phyloP scores from a whole-genome alignment of 1,284 basidiomycete species.

The Rhodotorula sp. region DNA sequence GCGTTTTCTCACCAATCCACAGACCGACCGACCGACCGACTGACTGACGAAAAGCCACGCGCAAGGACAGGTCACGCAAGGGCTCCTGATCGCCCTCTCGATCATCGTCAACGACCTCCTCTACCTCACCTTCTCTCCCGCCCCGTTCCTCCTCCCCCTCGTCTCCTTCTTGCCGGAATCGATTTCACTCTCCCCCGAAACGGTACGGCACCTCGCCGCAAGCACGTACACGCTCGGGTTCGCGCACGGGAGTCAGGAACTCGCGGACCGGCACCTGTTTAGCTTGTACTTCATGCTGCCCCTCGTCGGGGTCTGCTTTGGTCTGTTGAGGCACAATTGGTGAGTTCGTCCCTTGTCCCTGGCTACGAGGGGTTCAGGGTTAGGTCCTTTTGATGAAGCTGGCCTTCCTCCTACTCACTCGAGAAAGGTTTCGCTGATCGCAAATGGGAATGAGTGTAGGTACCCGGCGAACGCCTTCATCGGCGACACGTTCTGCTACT shows the following conservation, averaged over 20 bases:
- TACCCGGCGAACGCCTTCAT: conserved; percentile 93
- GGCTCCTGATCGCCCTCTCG: conserved; percentile 84
- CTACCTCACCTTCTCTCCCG: conserved; percentile 64
- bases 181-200: background rate
- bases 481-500: conserved; percentile 96
- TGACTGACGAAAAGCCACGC: too few species aligned
- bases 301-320: conserved; percentile 81
- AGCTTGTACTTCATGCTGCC: conserved; percentile 96
- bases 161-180: background rate
- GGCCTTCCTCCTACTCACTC: background rate
- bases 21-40: too few species aligned
- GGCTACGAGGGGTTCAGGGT: background rate
- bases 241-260: conserved; percentile 54
- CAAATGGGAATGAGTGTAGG: conserved; percentile 55
- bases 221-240: conserved; percentile 30
- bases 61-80: conserved; percentile 65
- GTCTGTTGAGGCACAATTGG: conserved; percentile 93
- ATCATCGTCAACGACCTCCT: conserved; percentile 88
- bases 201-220: background rate
- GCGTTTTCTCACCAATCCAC: background rate
- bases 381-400: background rate
- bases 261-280: conserved; percentile 88
- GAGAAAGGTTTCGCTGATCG: background rate
- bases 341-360: conserved; percentile 45
- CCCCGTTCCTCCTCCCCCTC: conserved; percentile 15